phyloP scores from a whole-genome alignment of 2,329 filamentous ascomycete genomes.

The Aaosphaeria pasadenensis region DNA sequence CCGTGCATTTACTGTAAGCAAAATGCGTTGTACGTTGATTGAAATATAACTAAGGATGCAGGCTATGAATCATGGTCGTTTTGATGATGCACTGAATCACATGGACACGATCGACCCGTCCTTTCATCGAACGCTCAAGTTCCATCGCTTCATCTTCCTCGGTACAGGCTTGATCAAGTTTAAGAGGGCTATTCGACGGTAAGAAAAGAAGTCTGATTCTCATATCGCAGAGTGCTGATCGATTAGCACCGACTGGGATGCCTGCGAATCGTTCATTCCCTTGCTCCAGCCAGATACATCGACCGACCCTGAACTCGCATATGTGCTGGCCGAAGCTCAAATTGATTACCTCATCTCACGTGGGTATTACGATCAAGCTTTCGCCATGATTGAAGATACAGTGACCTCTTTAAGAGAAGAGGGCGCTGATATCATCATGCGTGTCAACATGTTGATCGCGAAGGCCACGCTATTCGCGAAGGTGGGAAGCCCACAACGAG shows the following conservation, averaged over 20 bases:
- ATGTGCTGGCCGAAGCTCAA: conserved; percentile 57
- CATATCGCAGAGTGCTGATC: not conserved
- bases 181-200: conserved; percentile 58
- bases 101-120: conserved; percentile 61
- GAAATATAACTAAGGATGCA: conserved; percentile 10
- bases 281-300: conserved; percentile 54
- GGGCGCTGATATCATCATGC: conserved; percentile 62
- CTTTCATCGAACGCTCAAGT: conserved; percentile 69
- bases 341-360: conserved; percentile 58
- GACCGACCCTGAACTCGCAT: conserved; percentile 58
- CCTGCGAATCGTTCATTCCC: conserved; percentile 55
- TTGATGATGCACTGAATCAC: conserved; percentile 62
- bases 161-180: conserved; percentile 66
- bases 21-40: too few relatives aligned
- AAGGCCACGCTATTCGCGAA: conserved; percentile 70
- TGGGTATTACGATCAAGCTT: conserved; percentile 52
- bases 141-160: conserved; percentile 69
- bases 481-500: conserved; percentile 67
- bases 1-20: conserved; percentile 58
- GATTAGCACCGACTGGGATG: conserved; percentile 53
- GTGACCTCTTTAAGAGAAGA: conserved; percentile 52
- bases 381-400: conserved; percentile 53
- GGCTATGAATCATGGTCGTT: conserved; percentile 65
- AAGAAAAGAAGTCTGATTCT: conserved; percentile 11
- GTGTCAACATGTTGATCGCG: conserved; percentile 67